phyloP scores from a whole-genome alignment of 2,329 filamentous ascomycete genomes.

The Pezizomycotina sp. region DNA sequence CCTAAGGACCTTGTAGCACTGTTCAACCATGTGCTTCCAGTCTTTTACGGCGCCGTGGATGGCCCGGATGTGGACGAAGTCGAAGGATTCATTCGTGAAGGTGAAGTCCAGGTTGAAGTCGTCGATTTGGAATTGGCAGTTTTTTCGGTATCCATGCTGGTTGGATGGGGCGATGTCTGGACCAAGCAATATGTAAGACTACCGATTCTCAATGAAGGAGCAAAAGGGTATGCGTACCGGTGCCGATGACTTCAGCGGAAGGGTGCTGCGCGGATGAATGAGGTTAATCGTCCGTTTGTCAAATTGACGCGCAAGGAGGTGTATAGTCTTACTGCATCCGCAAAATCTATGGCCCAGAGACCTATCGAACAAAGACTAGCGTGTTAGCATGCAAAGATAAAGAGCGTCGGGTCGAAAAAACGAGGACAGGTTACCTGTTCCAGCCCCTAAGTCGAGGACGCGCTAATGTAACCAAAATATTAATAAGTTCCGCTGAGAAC shows the following conservation, averaged over 20 bases:
- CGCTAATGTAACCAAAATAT: constrained; percentile 15
- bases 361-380: constrained; percentile 18
- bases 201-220: constrained; percentile 16
- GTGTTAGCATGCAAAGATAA: too few species aligned
- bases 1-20: constrained; percentile 26
- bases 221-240: neutral
- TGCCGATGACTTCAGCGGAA: neutral
- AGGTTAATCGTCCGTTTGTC: constrained; percentile 20
- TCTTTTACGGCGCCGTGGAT: constrained; percentile 22
- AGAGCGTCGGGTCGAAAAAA: constrained; percentile 1
- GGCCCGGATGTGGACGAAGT: constrained; percentile 25
- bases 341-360: constrained; percentile 27
- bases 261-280: constrained; percentile 18
- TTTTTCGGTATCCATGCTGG: constrained; percentile 3
- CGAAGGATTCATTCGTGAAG: constrained; percentile 23
- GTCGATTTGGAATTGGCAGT: constrained; percentile 24
- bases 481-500: neutral
- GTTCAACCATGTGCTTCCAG: constrained; percentile 20
- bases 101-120: constrained; percentile 26
- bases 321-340: too few species aligned
- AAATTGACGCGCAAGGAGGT: constrained; percentile 14
- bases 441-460: constrained; percentile 27
- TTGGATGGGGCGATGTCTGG: neutral
- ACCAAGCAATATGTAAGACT: neutral
- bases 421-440: constrained; percentile 23